Base-by-base conservation (phyloP, 306 rosid genomes). In the Comarum palustre region DNA sequence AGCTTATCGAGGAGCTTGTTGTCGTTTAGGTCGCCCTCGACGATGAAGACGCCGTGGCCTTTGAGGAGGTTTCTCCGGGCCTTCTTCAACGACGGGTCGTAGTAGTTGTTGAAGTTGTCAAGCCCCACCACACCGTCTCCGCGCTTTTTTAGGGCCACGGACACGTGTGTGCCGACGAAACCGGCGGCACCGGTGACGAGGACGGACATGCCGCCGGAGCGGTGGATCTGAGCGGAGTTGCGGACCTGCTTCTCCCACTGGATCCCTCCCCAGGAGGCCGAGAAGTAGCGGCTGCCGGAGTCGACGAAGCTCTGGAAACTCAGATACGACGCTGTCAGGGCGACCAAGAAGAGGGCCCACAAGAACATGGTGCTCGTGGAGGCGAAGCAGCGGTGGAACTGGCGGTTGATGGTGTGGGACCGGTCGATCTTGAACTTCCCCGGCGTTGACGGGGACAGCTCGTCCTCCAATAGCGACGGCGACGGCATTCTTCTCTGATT, bases 211-310 rank as follows among this genome's bases (percentile, higher is more conserved):
- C 98, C 96, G 0, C 90, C 90, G 2, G 83, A 72, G 0, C 96
- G 89, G 74, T 79, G 87, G 86, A 86, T 77, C 84, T 84, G 86
- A 22, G 97, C 96, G 3, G 97, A 93, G 61, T 73, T 62, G 11
- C 90, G 90, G 19, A 93, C 93, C 64, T 93, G 93, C 72, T 88
- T 93, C 82, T 93, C 98, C 98, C 98, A 93, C 71, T 89, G 90
- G 85, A 87, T 75, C 8, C 97, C 98, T 2, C 96, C 98, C 98
- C 98, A 90, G 0, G 96, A 92, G 11, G 96, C 87, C 3, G 96
- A 48, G 57, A 89, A 80, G 68, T 88, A 87, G 10, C 85, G 83
- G 83, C 88, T 83, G 16, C 96, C 90, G 52, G 93, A 80, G 66
- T 90, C 85, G 19, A 90, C 89, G 74, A 90, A 90, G 74, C 89